Evolutionary conservation across 768 basidiomycete species (phyloP), one percentile per base, ranked within the genome.

Genomic region (Glaciozyma martinii): DNA sequence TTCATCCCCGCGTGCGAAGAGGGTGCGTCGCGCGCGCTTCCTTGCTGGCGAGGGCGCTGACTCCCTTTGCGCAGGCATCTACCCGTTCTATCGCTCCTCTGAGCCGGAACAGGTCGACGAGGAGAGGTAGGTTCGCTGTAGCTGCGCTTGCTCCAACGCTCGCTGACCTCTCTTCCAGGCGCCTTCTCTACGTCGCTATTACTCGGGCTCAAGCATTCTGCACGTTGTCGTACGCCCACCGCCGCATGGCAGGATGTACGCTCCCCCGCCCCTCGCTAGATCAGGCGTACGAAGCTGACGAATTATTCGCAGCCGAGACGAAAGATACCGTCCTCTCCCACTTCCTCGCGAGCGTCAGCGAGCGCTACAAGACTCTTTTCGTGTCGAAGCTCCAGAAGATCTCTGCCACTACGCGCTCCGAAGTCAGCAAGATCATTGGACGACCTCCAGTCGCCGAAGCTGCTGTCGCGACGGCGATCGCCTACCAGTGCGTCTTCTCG

Each of bases 171-270:
- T 10, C 7, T 27, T 15, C 15, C 49, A 90, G 90, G 62, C 86
- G 90, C 18, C 76, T 93, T 61, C 81, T 91, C 21, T 93, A 91
- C 72, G 90, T 93, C 12, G 90, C 88, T 0, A 90, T 88, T 76
- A 93, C 90, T 8, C 82, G 90, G 15, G 90, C 90, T 0, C 86
- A 91, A 73, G 79, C 79, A 16, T 79, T 89, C 62, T 66, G 67
- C 58, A 65, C 63, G 56, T 61, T 78, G 56, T 73, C 75, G 5
- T 56, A 75, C 57, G 68, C 75, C 7, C 62, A 71, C 19, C 67
- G 60, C 30, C 73, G 76, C 18, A 76, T 77, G 77, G 70, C 70
- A 46, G 77, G 75, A 25, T 65, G 65, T 60, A 21, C 27, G 62
- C 60, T 33, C 7, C 12, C 10, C 18, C 33, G 3, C n/a, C 27